Conservation (phyloP, 768 basidiomycete species). For the Psilocybe subaeruginosa region DNA sequence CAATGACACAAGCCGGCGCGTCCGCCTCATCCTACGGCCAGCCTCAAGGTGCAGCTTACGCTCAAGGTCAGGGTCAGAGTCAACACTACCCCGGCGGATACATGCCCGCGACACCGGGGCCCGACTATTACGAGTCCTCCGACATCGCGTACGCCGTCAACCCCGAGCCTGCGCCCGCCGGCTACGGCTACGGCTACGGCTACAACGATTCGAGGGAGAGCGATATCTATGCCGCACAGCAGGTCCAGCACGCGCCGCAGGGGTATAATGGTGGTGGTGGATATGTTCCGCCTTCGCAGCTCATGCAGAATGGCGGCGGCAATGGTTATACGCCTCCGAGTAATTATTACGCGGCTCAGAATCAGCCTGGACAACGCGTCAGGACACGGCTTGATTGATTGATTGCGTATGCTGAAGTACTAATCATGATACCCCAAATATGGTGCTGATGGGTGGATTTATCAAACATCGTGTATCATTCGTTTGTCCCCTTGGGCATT, state of each 20-base stretch:
- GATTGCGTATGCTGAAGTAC: not conserved
- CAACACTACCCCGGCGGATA: slow-evolving; percentile 17
- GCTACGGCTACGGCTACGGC: not conserved
- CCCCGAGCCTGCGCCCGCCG: not conserved
- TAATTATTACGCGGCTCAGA: not conserved
- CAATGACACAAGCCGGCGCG: not conserved
- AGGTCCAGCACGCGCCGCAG: not conserved
- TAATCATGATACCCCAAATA: not conserved
- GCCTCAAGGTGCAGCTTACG: not conserved
- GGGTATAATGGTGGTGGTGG: not conserved
- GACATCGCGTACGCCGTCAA: slow-evolving; percentile 6
- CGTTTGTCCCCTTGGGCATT: not conserved
- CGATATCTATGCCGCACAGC: not conserved
- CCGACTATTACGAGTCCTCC: slow-evolving; percentile 1
- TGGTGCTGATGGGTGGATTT: not conserved
- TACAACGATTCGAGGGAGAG: not conserved
- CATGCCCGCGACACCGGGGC: slow-evolving; percentile 7
- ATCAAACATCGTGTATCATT: not conserved
- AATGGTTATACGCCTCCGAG: not conserved
- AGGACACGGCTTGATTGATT: not conserved
- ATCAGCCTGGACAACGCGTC: not conserved
- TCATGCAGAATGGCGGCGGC: not conserved
- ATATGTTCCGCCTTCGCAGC: slow-evolving; percentile 4
- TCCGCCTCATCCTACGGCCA: not conserved
- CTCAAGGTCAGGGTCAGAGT: not conserved